phyloP scores from a whole-genome alignment of 257 asterid genomes.

The Apocynum venetum region DNA sequence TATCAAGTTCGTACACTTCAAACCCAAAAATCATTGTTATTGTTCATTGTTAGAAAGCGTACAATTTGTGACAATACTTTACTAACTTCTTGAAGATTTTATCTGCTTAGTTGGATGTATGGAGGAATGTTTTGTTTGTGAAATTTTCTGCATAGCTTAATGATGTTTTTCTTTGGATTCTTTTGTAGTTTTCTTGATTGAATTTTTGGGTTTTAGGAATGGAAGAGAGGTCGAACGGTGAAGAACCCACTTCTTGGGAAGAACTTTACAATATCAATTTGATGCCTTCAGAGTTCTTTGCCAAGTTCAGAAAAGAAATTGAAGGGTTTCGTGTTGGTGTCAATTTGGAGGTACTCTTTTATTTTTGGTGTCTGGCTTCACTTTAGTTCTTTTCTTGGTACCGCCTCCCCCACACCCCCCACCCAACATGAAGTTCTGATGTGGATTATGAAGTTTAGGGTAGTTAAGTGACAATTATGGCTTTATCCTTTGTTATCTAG shows the following conservation, averaged over 20 bases:
- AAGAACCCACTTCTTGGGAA: conserved; percentile 73
- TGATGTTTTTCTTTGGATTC: background rate
- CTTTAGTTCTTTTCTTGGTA: background rate
- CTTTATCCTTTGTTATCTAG: background rate
- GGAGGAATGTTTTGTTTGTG: background rate
- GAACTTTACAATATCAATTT: conserved; percentile 84
- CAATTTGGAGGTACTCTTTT: conserved; percentile 66
- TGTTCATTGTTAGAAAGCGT: background rate
- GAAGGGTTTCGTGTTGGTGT: conserved; percentile 81
- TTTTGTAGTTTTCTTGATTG: background rate
- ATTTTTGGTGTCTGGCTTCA: background rate
- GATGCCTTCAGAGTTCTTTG: conserved; percentile 79
- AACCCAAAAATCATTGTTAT: background rate
- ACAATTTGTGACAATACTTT: background rate
- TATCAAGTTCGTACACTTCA: background rate
- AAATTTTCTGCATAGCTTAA: background rate
- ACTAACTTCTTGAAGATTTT: background rate
- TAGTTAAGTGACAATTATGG: background rate
- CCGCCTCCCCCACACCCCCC: no score
- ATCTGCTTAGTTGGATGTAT: background rate
- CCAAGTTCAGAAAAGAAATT: conserved; percentile 74
- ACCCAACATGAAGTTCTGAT: background rate
- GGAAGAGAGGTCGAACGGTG: conserved; percentile 62
- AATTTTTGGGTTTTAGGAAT: conserved; percentile 22
- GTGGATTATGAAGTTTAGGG: background rate